phyloP scores from a whole-genome alignment of 441 rosid genomes.

The Populus hybrid region DNA sequence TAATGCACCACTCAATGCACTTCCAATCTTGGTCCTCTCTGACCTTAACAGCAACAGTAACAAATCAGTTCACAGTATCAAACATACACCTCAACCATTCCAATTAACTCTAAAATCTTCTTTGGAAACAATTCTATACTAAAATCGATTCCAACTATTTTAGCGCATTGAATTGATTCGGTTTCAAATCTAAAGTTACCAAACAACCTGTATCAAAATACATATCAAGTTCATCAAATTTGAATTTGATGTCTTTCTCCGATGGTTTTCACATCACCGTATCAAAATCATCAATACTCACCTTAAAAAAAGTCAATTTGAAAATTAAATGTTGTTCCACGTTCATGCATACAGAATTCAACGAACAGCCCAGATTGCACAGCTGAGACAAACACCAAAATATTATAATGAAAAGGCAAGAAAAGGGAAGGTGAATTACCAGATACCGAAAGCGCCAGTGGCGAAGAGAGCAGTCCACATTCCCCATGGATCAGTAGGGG shows the following conservation, averaged over 20 bases:
- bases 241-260: background rate
- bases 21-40: constrained; percentile 74
- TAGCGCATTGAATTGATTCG: too few species aligned
- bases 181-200: too few species aligned
- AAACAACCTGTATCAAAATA: too few species aligned
- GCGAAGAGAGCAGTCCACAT: constrained; percentile 85
- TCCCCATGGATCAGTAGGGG: constrained; percentile 78
- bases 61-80: background rate
- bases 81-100: background rate
- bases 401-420: background rate
- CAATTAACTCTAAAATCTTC: background rate
- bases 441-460: constrained; percentile 79
- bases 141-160: too few species aligned
- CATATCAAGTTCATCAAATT: too few species aligned
- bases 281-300: background rate
- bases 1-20: constrained; percentile 65
- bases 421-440: constrained; percentile 34
- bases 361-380: background rate
- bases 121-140: too few species aligned
- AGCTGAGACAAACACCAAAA: background rate
- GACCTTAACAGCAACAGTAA: constrained; percentile 44
- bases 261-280: background rate
- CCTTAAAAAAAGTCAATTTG: background rate
- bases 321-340: background rate
- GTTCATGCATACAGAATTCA: background rate